phyloP scores from a whole-genome alignment of 2,329 filamentous ascomycete genomes.

The Cladosporium sp. region DNA sequence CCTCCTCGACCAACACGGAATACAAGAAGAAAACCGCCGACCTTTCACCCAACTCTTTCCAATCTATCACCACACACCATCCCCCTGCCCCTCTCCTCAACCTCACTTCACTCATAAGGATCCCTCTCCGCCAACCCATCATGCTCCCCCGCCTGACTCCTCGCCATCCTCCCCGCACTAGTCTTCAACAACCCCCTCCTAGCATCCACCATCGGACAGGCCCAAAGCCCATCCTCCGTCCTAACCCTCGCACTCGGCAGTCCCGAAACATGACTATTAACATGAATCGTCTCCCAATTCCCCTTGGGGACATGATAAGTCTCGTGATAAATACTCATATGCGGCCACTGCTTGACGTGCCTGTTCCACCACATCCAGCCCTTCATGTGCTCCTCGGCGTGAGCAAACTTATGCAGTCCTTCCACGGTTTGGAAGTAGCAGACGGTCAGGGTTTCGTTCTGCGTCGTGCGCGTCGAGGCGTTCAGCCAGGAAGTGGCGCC shows the following conservation, averaged over 20 bases:
- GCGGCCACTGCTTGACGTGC: conserved; percentile 29
- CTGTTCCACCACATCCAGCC: conserved; percentile 50
- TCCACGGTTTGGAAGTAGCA: conserved; percentile 51
- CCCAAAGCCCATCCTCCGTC: conserved; percentile 25
- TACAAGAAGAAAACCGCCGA: too few species aligned
- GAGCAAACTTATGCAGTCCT: conserved; percentile 50
- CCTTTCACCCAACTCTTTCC: too few species aligned
- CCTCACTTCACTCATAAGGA: conserved; percentile 1
- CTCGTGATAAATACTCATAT: conserved; percentile 55
- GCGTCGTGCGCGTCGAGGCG: conserved; percentile 33
- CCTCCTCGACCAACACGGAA: too few species aligned
- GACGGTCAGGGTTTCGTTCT: conserved; percentile 40
- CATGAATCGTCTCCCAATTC: conserved; percentile 51
- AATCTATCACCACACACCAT: too few species aligned
- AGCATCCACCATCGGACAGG: conserved; percentile 32
- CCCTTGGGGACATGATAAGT: conserved; percentile 43
- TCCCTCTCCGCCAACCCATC: conserved; percentile 15
- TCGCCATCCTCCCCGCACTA: conserved; percentile 30
- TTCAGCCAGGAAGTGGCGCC: conserved; percentile 41
- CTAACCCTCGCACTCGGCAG: conserved; percentile 27
- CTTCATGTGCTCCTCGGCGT: conserved; percentile 44
- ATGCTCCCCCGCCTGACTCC: conserved; percentile 26
- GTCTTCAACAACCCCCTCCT: conserved; percentile 32
- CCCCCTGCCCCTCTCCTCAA: too few species aligned
- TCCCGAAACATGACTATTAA: conserved; percentile 35